These are phyloP conservation scores for Venustampulla echinocandica DNA, from an alignment of 495 filamentous ascomycete genomes.

Conservation along the genomic window DNA sequence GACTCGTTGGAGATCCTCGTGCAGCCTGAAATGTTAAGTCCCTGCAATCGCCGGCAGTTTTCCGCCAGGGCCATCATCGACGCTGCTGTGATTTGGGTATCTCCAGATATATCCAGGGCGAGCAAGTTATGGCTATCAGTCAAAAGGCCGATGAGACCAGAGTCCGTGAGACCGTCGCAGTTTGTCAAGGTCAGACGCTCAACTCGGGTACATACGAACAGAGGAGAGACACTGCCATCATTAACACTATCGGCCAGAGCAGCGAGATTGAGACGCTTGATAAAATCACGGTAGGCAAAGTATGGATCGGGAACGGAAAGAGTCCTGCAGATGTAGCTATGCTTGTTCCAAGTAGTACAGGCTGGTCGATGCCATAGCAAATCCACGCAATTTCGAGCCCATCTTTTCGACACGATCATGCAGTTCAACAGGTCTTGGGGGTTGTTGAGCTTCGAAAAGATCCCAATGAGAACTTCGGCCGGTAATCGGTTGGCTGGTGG, in stretches of 20 bases:
- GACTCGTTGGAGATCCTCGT: constrained; percentile 76
- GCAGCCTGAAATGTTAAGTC: constrained; percentile 87
- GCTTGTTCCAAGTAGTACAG: constrained; percentile 74
- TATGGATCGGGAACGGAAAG: constrained; percentile 59
- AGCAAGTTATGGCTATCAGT: constrained; percentile 72
- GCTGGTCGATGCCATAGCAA: constrained; percentile 91
- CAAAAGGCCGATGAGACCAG: constrained; percentile 70
- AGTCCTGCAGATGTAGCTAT: constrained; percentile 68
- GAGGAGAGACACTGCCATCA: constrained; percentile 79
- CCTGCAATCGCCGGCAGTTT: constrained; percentile 78
- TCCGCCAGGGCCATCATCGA: constrained; percentile 73
- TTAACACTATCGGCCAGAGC: constrained; percentile 66
- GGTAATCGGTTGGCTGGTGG: constrained; percentile 79
- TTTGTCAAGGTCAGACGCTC: constrained; percentile 92
- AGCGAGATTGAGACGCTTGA: constrained; percentile 85
- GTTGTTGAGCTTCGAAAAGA: constrained; percentile 75
- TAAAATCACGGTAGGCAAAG: constrained; percentile 78
- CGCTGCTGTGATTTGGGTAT: constrained; percentile 70
- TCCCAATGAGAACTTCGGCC: constrained; percentile 85
- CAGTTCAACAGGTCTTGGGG: constrained; percentile 71
- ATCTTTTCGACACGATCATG: constrained; percentile 86
- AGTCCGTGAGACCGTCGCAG: constrained; percentile 77
- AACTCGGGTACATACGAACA: constrained; percentile 78
- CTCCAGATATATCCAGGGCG: constrained; percentile 81
- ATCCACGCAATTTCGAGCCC: constrained; percentile 88